Conservation (phyloP, 768 basidiomycete genomes). For the Lentinula detonsa region DNA sequence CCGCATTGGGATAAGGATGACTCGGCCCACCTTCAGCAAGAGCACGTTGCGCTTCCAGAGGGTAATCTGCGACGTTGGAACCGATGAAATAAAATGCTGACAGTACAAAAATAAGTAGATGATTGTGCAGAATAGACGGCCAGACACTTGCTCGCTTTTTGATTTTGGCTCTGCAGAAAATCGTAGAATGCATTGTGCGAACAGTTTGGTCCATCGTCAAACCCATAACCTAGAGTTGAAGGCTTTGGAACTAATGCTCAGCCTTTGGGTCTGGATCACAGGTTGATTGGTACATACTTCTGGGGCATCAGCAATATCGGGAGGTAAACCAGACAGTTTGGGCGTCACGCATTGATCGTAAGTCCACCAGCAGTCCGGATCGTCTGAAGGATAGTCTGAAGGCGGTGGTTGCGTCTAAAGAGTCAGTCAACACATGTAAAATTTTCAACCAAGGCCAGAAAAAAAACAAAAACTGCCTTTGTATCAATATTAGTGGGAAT, state of each 20-base stretch:
- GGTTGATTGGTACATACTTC: conserved; percentile 26
- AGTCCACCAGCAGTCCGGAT: conserved; percentile 46
- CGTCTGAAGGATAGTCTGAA: conserved; percentile 12
- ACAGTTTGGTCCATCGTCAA: conserved; percentile 64
- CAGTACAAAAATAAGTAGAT: background rate
- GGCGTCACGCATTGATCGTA: conserved; percentile 36
- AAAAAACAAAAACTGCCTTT: background rate
- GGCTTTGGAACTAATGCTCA: background rate
- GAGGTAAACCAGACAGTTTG: conserved; percentile 34
- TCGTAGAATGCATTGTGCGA: conserved; percentile 60
- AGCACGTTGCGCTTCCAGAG: conserved; percentile 48
- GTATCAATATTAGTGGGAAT: background rate
- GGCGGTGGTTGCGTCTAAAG: background rate
- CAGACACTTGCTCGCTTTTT: conserved; percentile 50
- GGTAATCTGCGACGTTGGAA: conserved; percentile 50
- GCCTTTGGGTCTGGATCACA: background rate
- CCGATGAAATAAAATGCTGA: conserved; percentile 60
- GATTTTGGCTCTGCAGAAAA: conserved; percentile 42
- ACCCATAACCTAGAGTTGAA: conserved; percentile 48
- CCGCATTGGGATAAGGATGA: too few relatives aligned
- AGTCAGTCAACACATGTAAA: background rate
- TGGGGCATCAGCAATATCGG: conserved; percentile 39
- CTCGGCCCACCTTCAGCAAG: conserved; percentile 31
- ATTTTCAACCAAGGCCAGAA: background rate
- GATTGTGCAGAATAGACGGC: background rate